Base-by-base conservation (phyloP, 371 early-diverging fungal species). In the Coelomomyces lativittatus region DNA sequence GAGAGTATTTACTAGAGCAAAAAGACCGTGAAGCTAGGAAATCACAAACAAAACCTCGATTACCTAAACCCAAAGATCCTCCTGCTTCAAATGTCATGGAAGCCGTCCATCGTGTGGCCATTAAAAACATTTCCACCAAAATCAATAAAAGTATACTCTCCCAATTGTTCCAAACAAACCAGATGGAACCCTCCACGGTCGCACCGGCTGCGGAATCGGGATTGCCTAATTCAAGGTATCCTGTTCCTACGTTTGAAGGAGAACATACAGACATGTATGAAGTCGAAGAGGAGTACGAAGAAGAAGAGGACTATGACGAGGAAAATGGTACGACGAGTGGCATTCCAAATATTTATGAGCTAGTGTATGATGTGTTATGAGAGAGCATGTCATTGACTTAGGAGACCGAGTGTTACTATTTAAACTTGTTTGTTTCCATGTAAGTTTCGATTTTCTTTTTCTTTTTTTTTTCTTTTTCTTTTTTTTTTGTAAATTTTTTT, bases 1-100 rank as follows among this genome's bases (percentile, higher is more conserved):
- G 47, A 21, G 47, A 46, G 19, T 46, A 23, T 17, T n/a, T 46
- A 25, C n/a, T 9, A 25, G 44, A n/a, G n/a, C 47, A 46, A 41
- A 21, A 25, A 9, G 12, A 25, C 24, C 38, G 38, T 23, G 11
- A 11, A 11, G 24, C 12, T 25, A 25, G 12, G 38, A 12, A 12
- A 9, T 23, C 38, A 25, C 38, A 38, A 38, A 25, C 38, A 25
- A 12, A 38, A 38, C 11, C 38, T 11, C 38, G 14, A n/a, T n/a
- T 25, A 25, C 12, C 1, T 10, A 38, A 23, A 25, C 24, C 38
- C 12, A 25, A 25, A 10, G 38, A 14, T 23, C 38, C 9, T 12
- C 2, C 11, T 2, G 9, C 14, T 25, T 23, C 12, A 25, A 24
- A 23, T 23, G 12, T 25, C 12, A 9, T 14, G 24, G 38, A 38